Base-by-base conservation (phyloP, 1,284 basidiomycete genomes). In the Naganishia albida region DNA sequence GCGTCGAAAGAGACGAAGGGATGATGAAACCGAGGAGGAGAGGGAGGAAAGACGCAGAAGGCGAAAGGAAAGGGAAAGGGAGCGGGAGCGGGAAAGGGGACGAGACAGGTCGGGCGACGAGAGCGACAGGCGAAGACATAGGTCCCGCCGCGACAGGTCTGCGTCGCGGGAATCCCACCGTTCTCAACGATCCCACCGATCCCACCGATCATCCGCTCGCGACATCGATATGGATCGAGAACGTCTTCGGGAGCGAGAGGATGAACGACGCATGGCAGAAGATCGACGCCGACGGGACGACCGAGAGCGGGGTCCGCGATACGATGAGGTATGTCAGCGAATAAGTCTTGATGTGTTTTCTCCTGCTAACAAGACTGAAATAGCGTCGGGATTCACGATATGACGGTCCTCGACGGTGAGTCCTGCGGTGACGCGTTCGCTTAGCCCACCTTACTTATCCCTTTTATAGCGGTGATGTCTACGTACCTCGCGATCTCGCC, bases 371-470 rank as follows among this genome's bases (percentile, higher is more conserved):
- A 23, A 43, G 12, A 23, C 20, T 16, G 20, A 39, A 23, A 16
- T 48, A 65, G 63, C 55, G 63, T 23, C 44, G 57, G 49, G 52
- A 46, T 6, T 28, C 42, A 15, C 52, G 62, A 18, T 67, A 63
- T 46, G 54, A 56, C 25, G 48, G 28, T 42, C 26, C 50, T 53
- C 63, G 43, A 60, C 38, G 54, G 43, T 42, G 30, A 30, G 39
- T 26, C 28, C 81, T 85, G n/a, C 52, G 62, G 16, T 67, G 67
- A 34, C 87, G 88, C 70, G 82, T 84, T 86, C 86, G 76, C 85
- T 87, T 38, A 87, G 89, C 70, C 87, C 89, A 69, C 86, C 85
- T 4, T 20, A 65, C 16, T 54, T 53, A 26, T 18, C 20, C 13
- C 20, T 23, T 18, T 3, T n/a, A 1, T 42, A 57, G 49, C n/a